Conservation (phyloP, 495 filamentous ascomycete species). For the Lasiosphaeria miniovina region DNA sequence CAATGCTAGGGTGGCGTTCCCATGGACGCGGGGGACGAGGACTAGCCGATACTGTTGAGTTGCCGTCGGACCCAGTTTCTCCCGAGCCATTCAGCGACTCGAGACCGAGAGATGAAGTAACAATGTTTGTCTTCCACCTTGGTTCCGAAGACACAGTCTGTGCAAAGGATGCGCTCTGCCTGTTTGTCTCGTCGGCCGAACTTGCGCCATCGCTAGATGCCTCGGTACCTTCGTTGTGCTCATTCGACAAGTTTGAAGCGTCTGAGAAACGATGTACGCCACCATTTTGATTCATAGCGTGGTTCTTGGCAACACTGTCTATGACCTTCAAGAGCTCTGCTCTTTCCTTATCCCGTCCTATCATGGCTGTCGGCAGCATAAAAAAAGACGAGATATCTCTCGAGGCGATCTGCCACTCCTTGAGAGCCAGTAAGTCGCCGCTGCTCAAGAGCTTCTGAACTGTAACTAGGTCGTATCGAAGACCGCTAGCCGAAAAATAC, state of each 20-base stretch:
- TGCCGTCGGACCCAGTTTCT: constrained; percentile 36
- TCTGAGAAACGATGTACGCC: constrained; percentile 48
- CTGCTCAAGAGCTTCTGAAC: constrained; percentile 69
- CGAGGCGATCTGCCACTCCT: constrained; percentile 66
- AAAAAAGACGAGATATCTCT: constrained; percentile 86
- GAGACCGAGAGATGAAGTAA: constrained; percentile 27
- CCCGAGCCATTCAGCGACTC: constrained; percentile 33
- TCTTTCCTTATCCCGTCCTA: constrained; percentile 72
- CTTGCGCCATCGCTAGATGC: constrained; percentile 48
- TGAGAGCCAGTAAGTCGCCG: constrained; percentile 67
- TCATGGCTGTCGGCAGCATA: constrained; percentile 72
- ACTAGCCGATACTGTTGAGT: constrained; percentile 29
- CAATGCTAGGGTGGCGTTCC: constrained; percentile 37
- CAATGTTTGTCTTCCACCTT: constrained; percentile 39
- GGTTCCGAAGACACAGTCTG: constrained; percentile 54
- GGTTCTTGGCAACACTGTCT: constrained; percentile 63
- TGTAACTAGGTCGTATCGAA: constrained; percentile 70
- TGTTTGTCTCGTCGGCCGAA: constrained; percentile 43
- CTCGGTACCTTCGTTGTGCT: constrained; percentile 52
- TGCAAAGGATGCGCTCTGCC: constrained; percentile 32
- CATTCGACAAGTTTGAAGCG: constrained; percentile 54
- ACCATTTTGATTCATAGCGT: constrained; percentile 47
- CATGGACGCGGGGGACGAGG: constrained; percentile 30
- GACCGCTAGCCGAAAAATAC: constrained; percentile 78
- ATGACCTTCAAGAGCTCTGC: constrained; percentile 66